phyloP scores from a whole-genome alignment of 2,329 filamentous ascomycete species.

The Erysiphe pulchra region DNA sequence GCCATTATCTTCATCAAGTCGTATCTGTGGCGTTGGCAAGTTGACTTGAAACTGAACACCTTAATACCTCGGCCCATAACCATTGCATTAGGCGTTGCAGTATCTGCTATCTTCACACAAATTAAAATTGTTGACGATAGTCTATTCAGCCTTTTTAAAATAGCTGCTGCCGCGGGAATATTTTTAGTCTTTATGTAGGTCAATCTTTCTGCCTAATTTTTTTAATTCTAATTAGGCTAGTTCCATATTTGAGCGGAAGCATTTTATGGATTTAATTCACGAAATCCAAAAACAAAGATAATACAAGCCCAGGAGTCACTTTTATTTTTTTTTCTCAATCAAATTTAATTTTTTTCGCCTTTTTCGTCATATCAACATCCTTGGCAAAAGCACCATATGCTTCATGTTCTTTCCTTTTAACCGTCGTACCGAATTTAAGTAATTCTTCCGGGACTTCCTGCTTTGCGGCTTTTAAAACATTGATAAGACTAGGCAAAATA shows the following conservation, averaged over 20 bases:
- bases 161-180: slow-evolving; percentile 18
- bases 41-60: slow-evolving; percentile 16
- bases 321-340: slow-evolving; percentile 20
- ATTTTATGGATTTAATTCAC: background rate
- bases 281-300: background rate
- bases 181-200: slow-evolving; percentile 36
- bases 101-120: slow-evolving; percentile 18
- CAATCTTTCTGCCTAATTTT: background rate
- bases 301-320: background rate
- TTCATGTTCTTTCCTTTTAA: slow-evolving; percentile 96
- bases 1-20: slow-evolving; percentile 43
- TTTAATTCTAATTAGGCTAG: background rate
- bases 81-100: slow-evolving; percentile 19
- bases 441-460: slow-evolving; percentile 76
- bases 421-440: slow-evolving; percentile 87
- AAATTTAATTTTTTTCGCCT: slow-evolving; percentile 80
- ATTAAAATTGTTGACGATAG: slow-evolving; percentile 8
- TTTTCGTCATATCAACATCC: slow-evolving; percentile 60
- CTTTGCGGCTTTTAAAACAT: slow-evolving; percentile 79
- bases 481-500: slow-evolving; percentile 39
- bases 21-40: slow-evolving; percentile 29
- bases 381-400: slow-evolving; percentile 92
- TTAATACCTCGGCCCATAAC: slow-evolving; percentile 20
- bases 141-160: background rate
- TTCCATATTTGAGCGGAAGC: slow-evolving; percentile 1